Evolutionary conservation across 2,329 filamentous ascomycete genomes (phyloP).

Genomic region (Talaromyces rugulosus): DNA sequence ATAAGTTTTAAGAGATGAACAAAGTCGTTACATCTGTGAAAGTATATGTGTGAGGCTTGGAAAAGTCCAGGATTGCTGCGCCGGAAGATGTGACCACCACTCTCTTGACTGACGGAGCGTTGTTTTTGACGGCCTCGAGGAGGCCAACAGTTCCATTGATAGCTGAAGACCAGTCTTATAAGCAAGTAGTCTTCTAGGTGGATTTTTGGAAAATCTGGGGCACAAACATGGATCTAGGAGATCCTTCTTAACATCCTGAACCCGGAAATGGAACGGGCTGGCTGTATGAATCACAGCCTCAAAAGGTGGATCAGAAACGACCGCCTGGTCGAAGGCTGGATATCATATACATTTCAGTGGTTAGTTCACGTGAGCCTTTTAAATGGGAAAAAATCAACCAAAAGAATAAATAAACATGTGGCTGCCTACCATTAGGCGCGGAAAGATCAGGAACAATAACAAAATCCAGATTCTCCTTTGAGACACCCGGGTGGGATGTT

Average conservation of each 20-base stretch:
- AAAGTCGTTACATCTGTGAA: conserved; percentile 30
- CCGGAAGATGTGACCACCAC: conserved; percentile 66
- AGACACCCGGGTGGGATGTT: conserved; percentile 42
- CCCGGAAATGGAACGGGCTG: conserved; percentile 65
- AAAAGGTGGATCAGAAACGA: conserved; percentile 57
- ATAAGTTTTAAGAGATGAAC: conserved; percentile 30
- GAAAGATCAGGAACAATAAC: conserved; percentile 67
- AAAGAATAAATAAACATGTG: background rate
- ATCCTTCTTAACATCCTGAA: conserved; percentile 31
- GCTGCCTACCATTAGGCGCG: conserved; percentile 20
- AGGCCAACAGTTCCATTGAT: conserved; percentile 58
- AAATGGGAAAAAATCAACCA: background rate
- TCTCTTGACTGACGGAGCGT: conserved; percentile 60
- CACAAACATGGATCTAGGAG: conserved; percentile 17
- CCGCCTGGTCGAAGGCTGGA: conserved; percentile 62
- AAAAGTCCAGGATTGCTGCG: conserved; percentile 45
- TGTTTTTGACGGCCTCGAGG: conserved; percentile 53
- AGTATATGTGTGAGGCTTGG: conserved; percentile 7
- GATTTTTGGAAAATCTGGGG: background rate
- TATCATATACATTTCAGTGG: conserved; percentile 21
- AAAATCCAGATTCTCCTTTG: conserved; percentile 53
- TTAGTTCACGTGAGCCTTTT: background rate
- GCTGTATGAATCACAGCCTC: conserved; percentile 69
- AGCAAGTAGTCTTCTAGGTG: background rate
- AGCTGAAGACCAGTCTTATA: conserved; percentile 34